Percentiles rank a stretch among this genome's conserved stretches.
Conservation (phyloP, 768 basidiomycete genomes). For the Butyriboletus loyo region DNA sequence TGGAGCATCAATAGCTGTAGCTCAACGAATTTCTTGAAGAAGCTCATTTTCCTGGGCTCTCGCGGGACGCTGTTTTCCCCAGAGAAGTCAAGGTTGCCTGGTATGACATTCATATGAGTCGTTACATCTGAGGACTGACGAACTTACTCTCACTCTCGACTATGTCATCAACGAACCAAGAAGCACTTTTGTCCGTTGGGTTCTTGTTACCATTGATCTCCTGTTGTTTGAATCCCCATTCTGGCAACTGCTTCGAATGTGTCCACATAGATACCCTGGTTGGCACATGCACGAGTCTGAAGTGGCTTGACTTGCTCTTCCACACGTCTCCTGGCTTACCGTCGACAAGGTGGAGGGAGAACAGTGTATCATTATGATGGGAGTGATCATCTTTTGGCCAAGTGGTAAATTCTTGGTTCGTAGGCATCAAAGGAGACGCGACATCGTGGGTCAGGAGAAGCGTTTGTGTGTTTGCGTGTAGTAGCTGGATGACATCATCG, state of each 20-base stretch:
- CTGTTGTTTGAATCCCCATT: conserved; percentile 97
- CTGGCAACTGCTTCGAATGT: conserved; percentile 77
- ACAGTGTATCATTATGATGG: conserved; percentile 86
- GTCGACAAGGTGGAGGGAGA: conserved; percentile 71
- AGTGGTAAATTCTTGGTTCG: conserved; percentile 98
- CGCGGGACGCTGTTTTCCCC: conserved; percentile 49
- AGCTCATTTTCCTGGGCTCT: conserved; percentile 78
- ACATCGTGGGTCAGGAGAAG: conserved; percentile 94
- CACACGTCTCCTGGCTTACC: conserved; percentile 76
- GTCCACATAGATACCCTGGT: conserved; percentile 97
- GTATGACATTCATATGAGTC: conserved; percentile 35
- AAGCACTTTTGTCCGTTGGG: conserved; percentile 71
- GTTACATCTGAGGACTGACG: background rate
- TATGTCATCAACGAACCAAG: conserved; percentile 89
- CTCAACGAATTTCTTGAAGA: conserved; percentile 93
- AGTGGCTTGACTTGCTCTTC: conserved; percentile 93
- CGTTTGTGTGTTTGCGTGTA: conserved; percentile 83
- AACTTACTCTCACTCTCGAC: conserved; percentile 66
- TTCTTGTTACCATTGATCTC: conserved; percentile 99
- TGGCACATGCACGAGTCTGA: conserved; percentile 83
- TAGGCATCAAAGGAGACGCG: conserved; percentile 93
- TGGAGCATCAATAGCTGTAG: conserved; percentile 94
- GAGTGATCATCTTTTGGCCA: conserved; percentile 75
- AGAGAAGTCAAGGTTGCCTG: conserved; percentile 52
- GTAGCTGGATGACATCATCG: conserved; percentile 82